Conservation (phyloP, 768 basidiomycete species). For the Amanita rubescens region DNA sequence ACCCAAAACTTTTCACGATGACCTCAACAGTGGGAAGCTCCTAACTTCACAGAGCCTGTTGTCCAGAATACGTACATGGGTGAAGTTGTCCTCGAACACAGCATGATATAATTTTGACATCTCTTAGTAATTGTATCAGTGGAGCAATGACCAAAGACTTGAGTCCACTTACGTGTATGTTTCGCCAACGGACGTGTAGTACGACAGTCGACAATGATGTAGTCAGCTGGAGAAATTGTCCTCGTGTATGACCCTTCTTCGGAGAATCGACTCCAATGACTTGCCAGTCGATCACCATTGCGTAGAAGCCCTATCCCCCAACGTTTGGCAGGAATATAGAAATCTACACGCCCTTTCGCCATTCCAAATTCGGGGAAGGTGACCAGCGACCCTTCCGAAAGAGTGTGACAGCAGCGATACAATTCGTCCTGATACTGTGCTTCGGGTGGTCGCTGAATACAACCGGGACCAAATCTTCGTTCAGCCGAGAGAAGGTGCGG, state of each 20-base stretch:
- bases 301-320: conserved; percentile 3
- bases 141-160: neutral
- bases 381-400: conserved; percentile 1
- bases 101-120: conserved; percentile 1
- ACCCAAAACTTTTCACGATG: neutral
- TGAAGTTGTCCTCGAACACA: conserved; percentile 6
- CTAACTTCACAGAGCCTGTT: conserved; percentile 1
- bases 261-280: conserved; percentile 1
- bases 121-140: neutral
- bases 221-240: neutral
- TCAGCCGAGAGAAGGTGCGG: neutral
- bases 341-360: conserved; percentile 1
- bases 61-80: neutral
- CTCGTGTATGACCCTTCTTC: neutral
- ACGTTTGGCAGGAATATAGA: conserved; percentile 2
- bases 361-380: neutral
- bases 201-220: conserved; percentile 3
- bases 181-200: neutral
- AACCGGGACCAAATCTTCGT: conserved; percentile 2
- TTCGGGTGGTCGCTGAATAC: conserved; percentile 1
- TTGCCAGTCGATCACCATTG: neutral
- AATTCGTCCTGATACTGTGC: conserved; percentile 1
- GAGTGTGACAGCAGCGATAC: conserved; percentile 1
- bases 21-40: neutral
- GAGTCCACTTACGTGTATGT: conserved; percentile 6